Evolutionary conservation across 129 eudicot species (phyloP).

Genomic region (Lonicera japonica): DNA sequence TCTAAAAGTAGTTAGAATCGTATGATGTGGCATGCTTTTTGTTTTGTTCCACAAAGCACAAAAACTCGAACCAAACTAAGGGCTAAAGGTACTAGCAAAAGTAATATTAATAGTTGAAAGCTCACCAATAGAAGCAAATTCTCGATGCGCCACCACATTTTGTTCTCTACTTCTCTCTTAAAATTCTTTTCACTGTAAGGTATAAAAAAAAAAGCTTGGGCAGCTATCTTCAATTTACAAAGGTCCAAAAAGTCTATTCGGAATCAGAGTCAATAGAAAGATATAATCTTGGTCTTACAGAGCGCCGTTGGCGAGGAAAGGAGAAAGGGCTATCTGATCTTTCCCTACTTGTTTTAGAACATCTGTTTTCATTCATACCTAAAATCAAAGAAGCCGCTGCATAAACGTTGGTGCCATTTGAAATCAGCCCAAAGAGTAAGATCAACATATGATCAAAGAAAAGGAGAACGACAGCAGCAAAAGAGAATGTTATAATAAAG

Average conservation of each 20-base stretch:
- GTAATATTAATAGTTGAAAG: background rate
- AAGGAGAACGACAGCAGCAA: background rate
- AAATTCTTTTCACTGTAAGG: slow-evolving; percentile 1
- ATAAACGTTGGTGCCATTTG: slow-evolving; percentile 4
- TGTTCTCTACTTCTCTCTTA: background rate
- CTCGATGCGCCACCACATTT: slow-evolving; percentile 3
- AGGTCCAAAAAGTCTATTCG: slow-evolving; percentile 23
- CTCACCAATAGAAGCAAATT: slow-evolving; percentile 19
- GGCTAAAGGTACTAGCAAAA: too few species aligned
- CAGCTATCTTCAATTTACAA: slow-evolving; percentile 20
- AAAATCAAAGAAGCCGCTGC: slow-evolving; percentile 77
- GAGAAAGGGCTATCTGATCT: slow-evolving; percentile 63
- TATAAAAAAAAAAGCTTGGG: slow-evolving; percentile 8
- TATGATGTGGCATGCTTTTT: too few species aligned
- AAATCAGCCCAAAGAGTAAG: slow-evolving; percentile 12
- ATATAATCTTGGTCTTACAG: slow-evolving; percentile 67
- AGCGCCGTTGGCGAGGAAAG: slow-evolving; percentile 73
- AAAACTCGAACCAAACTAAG: too few species aligned
- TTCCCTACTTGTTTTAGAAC: slow-evolving; percentile 47
- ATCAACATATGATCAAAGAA: background rate
- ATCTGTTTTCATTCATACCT: slow-evolving; percentile 54
- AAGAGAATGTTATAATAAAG: background rate
- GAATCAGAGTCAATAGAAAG: slow-evolving; percentile 80
- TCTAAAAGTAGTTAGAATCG: too few species aligned
- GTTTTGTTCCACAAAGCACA: too few species aligned